phyloP scores from a whole-genome alignment of 2,329 filamentous ascomycete genomes.

The Fusarium udum region DNA sequence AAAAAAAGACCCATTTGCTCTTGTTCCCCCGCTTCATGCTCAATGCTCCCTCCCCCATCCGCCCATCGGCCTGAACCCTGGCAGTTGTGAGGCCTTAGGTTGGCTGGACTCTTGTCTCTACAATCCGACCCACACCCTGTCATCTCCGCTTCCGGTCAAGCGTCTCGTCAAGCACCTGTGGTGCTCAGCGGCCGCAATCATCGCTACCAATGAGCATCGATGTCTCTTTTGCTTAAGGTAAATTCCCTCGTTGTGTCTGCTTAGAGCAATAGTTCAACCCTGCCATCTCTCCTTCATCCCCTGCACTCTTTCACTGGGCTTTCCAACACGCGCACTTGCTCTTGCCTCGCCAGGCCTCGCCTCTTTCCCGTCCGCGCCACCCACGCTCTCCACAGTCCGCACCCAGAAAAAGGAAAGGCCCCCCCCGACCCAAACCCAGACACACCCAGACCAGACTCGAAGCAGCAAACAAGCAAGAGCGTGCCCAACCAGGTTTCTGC shows the following conservation, averaged over 20 bases:
- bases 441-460: slow-evolving; percentile 49
- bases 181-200: slow-evolving; percentile 29
- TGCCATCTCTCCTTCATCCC: slow-evolving; percentile 1
- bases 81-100: slow-evolving; percentile 12
- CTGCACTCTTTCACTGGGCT: slow-evolving; percentile 32
- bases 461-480: slow-evolving; percentile 48
- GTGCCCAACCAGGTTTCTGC: slow-evolving; percentile 65
- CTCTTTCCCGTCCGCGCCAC: slow-evolving; percentile 52
- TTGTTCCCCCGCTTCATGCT: slow-evolving; percentile 36
- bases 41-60: slow-evolving; percentile 33
- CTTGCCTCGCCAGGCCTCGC: slow-evolving; percentile 49
- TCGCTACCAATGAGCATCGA: slow-evolving; percentile 31
- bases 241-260: slow-evolving; percentile 28
- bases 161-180: slow-evolving; percentile 46
- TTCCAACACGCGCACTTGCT: slow-evolving; percentile 27
- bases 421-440: slow-evolving; percentile 38
- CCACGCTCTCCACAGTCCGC: slow-evolving; percentile 41
- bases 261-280: slow-evolving; percentile 14
- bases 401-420: slow-evolving; percentile 40
- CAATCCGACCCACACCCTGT: slow-evolving; percentile 34
- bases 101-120: slow-evolving; percentile 29
- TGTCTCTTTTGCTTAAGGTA: slow-evolving; percentile 36
- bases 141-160: slow-evolving; percentile 39
- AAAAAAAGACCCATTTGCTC: slow-evolving; percentile 20
- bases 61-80: slow-evolving; percentile 29